Percentiles rank a stretch among this genome's conserved stretches.
phyloP scores from a whole-genome alignment of 768 basidiomycete genomes.

The Tylopilus sp. region DNA sequence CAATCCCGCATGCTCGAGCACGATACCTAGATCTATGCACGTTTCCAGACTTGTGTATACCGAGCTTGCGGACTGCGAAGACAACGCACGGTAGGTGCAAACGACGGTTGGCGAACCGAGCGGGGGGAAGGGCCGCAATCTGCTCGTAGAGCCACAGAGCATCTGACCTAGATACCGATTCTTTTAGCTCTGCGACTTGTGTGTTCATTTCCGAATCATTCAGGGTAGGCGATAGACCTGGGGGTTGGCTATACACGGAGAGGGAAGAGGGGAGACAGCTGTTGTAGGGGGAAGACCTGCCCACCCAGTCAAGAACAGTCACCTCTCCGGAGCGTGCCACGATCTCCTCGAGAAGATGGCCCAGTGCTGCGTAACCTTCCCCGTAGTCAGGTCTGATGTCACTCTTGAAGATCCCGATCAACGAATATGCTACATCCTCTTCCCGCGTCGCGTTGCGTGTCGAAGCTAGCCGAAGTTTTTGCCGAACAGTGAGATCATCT shows the following conservation, averaged over 20 bases:
- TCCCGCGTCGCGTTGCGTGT: constrained; percentile 4
- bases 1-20: too few species aligned
- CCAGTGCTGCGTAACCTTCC: constrained; percentile 1
- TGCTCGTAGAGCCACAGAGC: neutral
- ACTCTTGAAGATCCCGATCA: constrained; percentile 11
- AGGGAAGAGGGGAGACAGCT: constrained; percentile 10
- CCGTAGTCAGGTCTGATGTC: constrained; percentile 1
- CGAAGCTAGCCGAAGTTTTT: constrained; percentile 13
- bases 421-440: constrained; percentile 8
- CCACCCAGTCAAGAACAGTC: constrained; percentile 11
- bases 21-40: too few species aligned
- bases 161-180: neutral
- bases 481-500: constrained; percentile 1
- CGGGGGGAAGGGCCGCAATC: neutral
- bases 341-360: constrained; percentile 13
- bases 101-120: too few species aligned
- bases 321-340: constrained; percentile 5
- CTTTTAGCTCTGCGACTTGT: too few species aligned
- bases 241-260: neutral
- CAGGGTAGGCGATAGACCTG: neutral
- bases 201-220: neutral
- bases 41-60: too few species aligned
- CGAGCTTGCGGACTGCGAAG: too few species aligned
- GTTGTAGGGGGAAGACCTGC: constrained; percentile 9
- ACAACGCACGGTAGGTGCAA: too few species aligned